A percentile compares a stretch with the other conserved stretches of the same genome.
phyloP scores from a whole-genome alignment of 176 grass and related monocot genomes.

The Stipa capillata region DNA sequence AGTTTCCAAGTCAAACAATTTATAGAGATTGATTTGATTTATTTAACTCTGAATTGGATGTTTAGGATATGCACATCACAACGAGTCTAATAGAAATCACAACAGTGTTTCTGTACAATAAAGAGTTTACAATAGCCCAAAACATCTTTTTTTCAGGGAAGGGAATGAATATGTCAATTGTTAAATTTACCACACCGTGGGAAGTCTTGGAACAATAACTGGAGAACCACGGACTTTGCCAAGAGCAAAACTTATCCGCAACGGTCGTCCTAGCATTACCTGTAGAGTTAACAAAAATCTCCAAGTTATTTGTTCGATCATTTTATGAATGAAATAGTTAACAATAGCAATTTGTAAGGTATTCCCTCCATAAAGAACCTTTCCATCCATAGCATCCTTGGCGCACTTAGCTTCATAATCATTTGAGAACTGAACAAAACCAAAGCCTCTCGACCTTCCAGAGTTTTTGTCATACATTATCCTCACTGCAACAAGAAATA shows the following conservation, averaged over 20 bases:
- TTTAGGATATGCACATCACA: neutral
- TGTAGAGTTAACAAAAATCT: constrained; percentile 16
- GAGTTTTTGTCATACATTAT: constrained; percentile 91
- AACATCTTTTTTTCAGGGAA: neutral
- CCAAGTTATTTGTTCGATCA: constrained; percentile 7
- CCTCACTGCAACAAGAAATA: constrained; percentile 51
- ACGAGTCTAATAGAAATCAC: neutral
- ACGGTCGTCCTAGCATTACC: constrained; percentile 65
- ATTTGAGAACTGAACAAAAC: constrained; percentile 76
- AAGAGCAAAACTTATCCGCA: constrained; percentile 85
- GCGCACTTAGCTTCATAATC: constrained; percentile 71
- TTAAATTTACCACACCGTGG: constrained; percentile 28
- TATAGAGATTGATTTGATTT: neutral
- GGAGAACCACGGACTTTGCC: constrained; percentile 60
- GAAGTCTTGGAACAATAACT: constrained; percentile 64
- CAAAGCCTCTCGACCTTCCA: constrained; percentile 89
- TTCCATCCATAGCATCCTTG: constrained; percentile 82
- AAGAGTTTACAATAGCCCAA: neutral
- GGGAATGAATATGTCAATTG: neutral
- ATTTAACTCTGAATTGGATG: neutral
- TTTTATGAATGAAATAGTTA: neutral
- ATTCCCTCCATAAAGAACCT: constrained; percentile 41
- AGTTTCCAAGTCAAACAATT: neutral
- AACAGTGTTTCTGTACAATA: neutral
- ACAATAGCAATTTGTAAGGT: neutral